Evolutionary conservation across 148 eudicot species (phyloP).

Genomic region (Nepenthes gracilis): DNA sequence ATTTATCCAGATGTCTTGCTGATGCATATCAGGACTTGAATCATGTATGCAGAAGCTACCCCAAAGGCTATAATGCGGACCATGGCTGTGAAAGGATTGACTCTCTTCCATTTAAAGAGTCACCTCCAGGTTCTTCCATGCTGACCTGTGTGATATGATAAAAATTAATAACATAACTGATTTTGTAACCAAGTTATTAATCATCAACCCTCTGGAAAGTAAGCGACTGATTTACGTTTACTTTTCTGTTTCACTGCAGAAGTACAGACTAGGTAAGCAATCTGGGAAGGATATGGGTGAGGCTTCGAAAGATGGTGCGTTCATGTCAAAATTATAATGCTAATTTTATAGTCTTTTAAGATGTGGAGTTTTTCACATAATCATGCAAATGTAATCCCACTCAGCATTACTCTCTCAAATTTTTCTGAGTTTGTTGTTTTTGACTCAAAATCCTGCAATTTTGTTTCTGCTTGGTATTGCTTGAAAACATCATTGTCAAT

Average conservation of each 20-base stretch:
- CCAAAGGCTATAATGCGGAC: constrained; percentile 78
- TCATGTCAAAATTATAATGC: neutral
- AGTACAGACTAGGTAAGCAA: constrained; percentile 84
- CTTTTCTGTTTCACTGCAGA: constrained; percentile 39
- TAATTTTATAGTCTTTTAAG: neutral
- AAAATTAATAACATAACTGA: neutral
- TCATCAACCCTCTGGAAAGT: neutral
- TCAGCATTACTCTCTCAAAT: too few relatives aligned
- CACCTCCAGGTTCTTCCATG: constrained; percentile 52
- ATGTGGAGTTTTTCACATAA: neutral
- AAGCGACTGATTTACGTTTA: neutral
- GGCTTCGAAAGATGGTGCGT: constrained; percentile 71
- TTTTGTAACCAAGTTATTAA: neutral
- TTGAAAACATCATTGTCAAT: too few relatives aligned
- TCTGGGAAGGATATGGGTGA: constrained; percentile 74
- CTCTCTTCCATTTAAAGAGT: constrained; percentile 78
- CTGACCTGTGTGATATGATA: neutral
- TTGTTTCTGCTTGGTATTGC: too few relatives aligned
- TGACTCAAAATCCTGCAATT: too few relatives aligned
- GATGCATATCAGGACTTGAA: constrained; percentile 8
- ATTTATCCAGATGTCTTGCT: neutral
- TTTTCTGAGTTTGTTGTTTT: too few relatives aligned
- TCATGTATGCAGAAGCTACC: constrained; percentile 50
- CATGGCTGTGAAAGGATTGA: constrained; percentile 82
- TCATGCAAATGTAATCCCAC: neutral